Conservation (phyloP, 768 basidiomycete species). For the Mycena amicta region DNA sequence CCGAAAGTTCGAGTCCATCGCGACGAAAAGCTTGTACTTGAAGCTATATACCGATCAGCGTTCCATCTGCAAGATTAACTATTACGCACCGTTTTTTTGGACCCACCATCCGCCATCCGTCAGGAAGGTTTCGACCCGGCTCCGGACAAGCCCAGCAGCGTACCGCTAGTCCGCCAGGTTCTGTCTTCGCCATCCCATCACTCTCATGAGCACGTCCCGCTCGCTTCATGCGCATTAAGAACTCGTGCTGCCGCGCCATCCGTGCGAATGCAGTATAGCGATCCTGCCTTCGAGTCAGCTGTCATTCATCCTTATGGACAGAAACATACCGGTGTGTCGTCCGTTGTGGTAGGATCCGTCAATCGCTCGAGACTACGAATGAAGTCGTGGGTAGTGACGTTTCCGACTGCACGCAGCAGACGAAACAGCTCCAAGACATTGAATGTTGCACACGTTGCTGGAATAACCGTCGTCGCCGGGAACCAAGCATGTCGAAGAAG, state of each 20-base stretch:
- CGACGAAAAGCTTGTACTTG: conserved; percentile 12
- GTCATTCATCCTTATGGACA: not conserved
- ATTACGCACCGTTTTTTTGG: not conserved
- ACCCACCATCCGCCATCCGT: conserved; percentile 1
- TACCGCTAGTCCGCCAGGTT: not conserved
- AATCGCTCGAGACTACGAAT: not conserved
- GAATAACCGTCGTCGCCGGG: not conserved
- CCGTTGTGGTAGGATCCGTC: not conserved
- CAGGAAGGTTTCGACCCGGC: conserved; percentile 1
- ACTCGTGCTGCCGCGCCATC: conserved; percentile 6
- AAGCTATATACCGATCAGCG: not conserved
- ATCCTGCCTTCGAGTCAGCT: conserved; percentile 1
- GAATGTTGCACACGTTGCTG: not conserved
- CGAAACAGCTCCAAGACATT: not conserved
- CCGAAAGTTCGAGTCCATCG: conserved; percentile 5
- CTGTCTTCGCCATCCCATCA: not conserved
- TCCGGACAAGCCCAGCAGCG: conserved; percentile 13
- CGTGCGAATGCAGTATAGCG: not conserved
- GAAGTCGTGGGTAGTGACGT: not conserved
- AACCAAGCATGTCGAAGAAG: conserved; percentile 2
- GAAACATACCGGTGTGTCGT: not conserved
- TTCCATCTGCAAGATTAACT: not conserved
- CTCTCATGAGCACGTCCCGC: not conserved
- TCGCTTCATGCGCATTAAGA: not conserved
- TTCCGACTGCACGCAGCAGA: not conserved